Percentiles rank a stretch among this genome's conserved stretches.
Evolutionary conservation across 345 rosid species (phyloP).

Genomic region (Sisymbrium altissimum): DNA sequence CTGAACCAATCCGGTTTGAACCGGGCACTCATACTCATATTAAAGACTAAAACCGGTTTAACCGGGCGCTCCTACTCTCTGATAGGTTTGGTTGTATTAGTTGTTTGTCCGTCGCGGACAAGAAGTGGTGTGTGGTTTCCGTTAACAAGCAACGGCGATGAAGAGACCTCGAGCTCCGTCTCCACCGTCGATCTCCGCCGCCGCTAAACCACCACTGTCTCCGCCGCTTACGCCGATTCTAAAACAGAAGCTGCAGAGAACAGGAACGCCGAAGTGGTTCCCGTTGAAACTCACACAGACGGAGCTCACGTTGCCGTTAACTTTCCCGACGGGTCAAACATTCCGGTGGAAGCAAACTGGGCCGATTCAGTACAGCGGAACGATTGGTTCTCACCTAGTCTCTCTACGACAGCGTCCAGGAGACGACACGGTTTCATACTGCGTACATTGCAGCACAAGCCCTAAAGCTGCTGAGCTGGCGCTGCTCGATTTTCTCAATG

Average conservation of each 20-base stretch:
- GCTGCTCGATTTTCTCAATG: constrained; percentile 77
- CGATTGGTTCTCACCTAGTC: constrained; percentile 68
- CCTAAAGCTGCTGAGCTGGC: constrained; percentile 53
- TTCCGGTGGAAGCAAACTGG: constrained; percentile 93
- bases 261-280: constrained; percentile 43
- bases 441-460: constrained; percentile 47
- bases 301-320: constrained; percentile 73
- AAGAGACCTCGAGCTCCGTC: constrained; percentile 47
- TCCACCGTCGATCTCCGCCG: constrained; percentile 28
- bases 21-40: background rate
- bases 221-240: constrained; percentile 35
- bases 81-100: background rate
- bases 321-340: constrained; percentile 96
- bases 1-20: background rate
- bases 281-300: constrained; percentile 55
- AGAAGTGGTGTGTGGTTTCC: background rate
- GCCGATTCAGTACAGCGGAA: constrained; percentile 61
- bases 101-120: constrained; percentile 3
- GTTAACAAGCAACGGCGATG: constrained; percentile 38
- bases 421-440: constrained; percentile 51
- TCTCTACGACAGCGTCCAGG: constrained; percentile 60
- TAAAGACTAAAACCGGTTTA: no score
- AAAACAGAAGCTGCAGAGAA: constrained; percentile 30
- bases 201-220: constrained; percentile 28
- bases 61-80: background rate